Base-by-base conservation (phyloP, 345 rosid species). In the Pseudoturritis turrita region DNA sequence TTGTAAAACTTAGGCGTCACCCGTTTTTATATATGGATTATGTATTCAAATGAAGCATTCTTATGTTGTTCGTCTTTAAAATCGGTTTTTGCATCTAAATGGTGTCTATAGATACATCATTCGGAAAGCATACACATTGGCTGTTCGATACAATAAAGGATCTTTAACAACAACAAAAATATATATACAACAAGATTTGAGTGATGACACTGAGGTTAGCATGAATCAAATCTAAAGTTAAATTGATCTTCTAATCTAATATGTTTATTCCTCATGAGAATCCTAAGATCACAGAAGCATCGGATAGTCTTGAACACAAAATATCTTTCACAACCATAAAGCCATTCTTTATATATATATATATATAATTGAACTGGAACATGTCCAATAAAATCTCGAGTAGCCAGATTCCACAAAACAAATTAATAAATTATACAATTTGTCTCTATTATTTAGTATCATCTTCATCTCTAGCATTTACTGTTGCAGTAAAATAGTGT, bases 401-500 rank as follows among this genome's bases (percentile, higher is more conserved):
- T 46, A 46, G 68, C 43, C 8, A 63, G 68, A 63, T 45, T 56
- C 26, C 62, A 36, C 39, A 13, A 33, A 12, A 19, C 6, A 10
- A 36, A 12, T 36, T 33, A 33, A 28, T 25, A 57, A 57, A 35
- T 37, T 21, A 21, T 13, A 58, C 18, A 22, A 37, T 21, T 12
- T 58, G 63, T 58, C 18, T 37, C 3, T 36, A 37, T 22, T 58
- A 2, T 37, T 56, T 35, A 12, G 46, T 36, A 22, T 58, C 46
- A 37, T 58, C 11, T 33, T 58, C 46, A 37, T 58, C 11, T 33
- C 8, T 29, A 29, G 44, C 45, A 36, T 36, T 37, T 49, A 60
- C 60, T 37, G 43, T 71, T 49, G 75, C 41, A 29, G 76, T 62
- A 31, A 52, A 71, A 62, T 52, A 52, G 21, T 68, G 25, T 49